Conservation (phyloP, 2,329 filamentous ascomycete genomes). For the Colletotrichum acutatum region DNA sequence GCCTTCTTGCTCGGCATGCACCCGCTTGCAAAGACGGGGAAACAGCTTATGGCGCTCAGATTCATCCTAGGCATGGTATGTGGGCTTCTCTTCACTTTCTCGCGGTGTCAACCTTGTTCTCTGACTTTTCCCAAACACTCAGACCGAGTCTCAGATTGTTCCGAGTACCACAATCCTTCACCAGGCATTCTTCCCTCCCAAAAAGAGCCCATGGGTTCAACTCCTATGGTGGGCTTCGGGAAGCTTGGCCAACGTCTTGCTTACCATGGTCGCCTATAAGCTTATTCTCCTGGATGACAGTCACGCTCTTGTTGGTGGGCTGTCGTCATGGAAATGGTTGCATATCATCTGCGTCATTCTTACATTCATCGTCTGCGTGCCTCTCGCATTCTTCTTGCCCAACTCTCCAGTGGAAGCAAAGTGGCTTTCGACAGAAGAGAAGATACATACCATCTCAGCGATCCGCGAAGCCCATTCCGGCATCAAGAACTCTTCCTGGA, state of each 20-base stretch:
- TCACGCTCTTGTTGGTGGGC: constrained; percentile 33
- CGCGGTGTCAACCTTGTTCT: no score
- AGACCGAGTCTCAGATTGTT: constrained; percentile 43
- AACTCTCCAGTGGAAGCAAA: constrained; percentile 38
- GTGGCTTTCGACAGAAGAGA: constrained; percentile 37
- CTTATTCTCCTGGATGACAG: constrained; percentile 39
- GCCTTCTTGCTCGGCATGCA: constrained; percentile 40
- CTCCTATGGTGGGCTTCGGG: constrained; percentile 44
- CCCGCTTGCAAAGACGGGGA: constrained; percentile 38
- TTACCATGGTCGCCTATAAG: constrained; percentile 43
- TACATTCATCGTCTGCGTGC: constrained; percentile 4
- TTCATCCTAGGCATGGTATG: constrained; percentile 40
- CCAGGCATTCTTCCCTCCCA: constrained; percentile 43
- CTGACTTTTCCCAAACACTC: not conserved
- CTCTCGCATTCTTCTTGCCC: constrained; percentile 37
- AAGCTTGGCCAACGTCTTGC: constrained; percentile 41
- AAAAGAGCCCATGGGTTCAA: constrained; percentile 43
- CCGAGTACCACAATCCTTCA: constrained; percentile 43
- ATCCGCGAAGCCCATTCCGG: constrained; percentile 39
- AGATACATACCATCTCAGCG: constrained; percentile 37
- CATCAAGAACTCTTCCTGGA: constrained; percentile 39
- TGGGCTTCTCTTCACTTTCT: not conserved
- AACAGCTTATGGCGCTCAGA: constrained; percentile 38
- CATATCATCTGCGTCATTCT: constrained; percentile 2
- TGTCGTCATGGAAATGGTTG: constrained; percentile 35